These are phyloP conservation scores for Rhodosorus marinus DNA, from an alignment of 23 red algal species.

Conservation along the genomic window DNA sequence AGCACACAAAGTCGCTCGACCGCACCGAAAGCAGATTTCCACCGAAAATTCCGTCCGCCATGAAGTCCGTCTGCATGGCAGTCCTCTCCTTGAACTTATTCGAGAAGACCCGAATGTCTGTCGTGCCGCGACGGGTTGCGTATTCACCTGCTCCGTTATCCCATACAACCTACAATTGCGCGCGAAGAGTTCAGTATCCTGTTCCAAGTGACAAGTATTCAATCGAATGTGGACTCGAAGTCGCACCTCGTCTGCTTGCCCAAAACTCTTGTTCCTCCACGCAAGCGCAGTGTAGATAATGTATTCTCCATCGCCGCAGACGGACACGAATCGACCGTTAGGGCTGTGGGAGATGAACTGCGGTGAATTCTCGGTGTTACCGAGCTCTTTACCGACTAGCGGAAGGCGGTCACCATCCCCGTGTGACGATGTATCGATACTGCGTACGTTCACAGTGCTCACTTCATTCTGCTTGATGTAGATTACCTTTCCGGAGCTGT, in stretches of 20 bases:
- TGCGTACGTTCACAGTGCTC: slow-evolving; percentile 43
- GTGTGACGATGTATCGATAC: slow-evolving; percentile 7
- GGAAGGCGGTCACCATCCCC: slow-evolving; percentile 61
- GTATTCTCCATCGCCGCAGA: slow-evolving; percentile 97
- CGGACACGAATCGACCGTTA: slow-evolving; percentile 93
- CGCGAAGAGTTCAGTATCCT: too few species aligned
- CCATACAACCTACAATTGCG: too few species aligned
- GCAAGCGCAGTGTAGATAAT: slow-evolving; percentile 93
- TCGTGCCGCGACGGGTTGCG: slow-evolving; percentile 43
- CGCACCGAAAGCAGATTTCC: slow-evolving; percentile 55
- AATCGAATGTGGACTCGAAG: too few species aligned
- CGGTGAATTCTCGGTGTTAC: slow-evolving; percentile 69
- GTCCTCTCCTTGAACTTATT: slow-evolving; percentile 71
- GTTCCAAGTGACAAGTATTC: too few species aligned
- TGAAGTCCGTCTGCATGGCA: slow-evolving; percentile 59
- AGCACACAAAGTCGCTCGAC: slow-evolving; percentile 72
- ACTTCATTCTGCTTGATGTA: slow-evolving; percentile 83
- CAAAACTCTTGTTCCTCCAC: slow-evolving; percentile 88
- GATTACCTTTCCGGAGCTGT: slow-evolving; percentile 77
- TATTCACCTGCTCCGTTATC: slow-evolving; percentile 82
- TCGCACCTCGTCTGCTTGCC: slow-evolving; percentile 70
- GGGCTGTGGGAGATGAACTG: slow-evolving; percentile 63
- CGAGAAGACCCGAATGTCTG: slow-evolving; percentile 67
- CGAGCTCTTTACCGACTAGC: slow-evolving; percentile 59
- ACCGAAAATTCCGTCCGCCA: slow-evolving; percentile 54